These are phyloP conservation scores for Melanopsichium pennsylvanicum DNA, from an alignment of 1,284 basidiomycete genomes.

Conservation along the genomic window DNA sequence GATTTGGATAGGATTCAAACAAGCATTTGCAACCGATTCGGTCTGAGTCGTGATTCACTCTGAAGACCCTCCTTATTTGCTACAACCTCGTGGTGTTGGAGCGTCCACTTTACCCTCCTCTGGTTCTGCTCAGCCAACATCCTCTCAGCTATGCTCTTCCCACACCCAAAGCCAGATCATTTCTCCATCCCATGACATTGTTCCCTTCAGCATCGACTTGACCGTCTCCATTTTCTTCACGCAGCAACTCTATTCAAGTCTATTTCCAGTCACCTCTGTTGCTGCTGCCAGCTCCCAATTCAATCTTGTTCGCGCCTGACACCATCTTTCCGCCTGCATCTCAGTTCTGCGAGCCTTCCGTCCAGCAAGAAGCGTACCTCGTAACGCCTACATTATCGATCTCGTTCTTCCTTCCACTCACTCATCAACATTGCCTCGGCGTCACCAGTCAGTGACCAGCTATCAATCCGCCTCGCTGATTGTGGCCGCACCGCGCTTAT, in stretches of 20 bases:
- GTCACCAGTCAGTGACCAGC: no score
- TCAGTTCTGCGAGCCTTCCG: no score
- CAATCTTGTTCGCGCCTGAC: no score
- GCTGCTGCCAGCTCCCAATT: neutral
- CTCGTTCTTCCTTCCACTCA: no score
- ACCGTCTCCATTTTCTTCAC: neutral
- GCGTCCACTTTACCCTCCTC: neutral
- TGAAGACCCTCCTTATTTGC: neutral
- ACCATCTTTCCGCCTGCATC: no score
- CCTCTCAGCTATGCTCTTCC: conserved; percentile 13
- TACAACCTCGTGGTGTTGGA: no score
- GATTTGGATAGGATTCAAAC: neutral
- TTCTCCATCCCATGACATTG: conserved; percentile 4
- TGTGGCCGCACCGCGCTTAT: no score
- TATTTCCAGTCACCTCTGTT: neutral
- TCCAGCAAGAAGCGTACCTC: no score
- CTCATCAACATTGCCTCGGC: no score
- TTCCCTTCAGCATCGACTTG: neutral
- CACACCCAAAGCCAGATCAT: neutral
- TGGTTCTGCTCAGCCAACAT: neutral
- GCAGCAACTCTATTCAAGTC: neutral
- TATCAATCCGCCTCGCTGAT: no score
- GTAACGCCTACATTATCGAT: no score
- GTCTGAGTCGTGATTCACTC: neutral
- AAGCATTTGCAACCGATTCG: neutral